Conservation (phyloP, 2,329 filamentous ascomycete genomes). For the Zymoseptoria pseudotritici region DNA sequence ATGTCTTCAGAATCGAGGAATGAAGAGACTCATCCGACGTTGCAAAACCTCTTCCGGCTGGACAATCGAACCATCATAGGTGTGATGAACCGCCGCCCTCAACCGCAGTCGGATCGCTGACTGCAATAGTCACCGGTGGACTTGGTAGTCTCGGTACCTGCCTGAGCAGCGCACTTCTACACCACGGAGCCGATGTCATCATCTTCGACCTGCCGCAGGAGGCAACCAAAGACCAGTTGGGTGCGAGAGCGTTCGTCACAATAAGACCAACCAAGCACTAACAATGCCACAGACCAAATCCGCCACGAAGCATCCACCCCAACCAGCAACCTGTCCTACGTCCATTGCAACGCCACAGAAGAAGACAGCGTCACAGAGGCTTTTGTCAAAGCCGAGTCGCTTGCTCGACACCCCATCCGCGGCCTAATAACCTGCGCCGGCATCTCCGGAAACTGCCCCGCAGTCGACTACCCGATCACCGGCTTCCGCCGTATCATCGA, state of each 20-base stretch:
- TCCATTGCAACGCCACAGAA: not conserved
- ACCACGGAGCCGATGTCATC: not conserved
- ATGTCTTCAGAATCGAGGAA: not conserved
- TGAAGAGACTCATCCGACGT: not conserved
- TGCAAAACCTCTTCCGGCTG: not conserved
- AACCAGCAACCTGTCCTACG: not conserved
- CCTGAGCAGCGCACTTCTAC: not conserved
- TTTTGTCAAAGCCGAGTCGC: not conserved
- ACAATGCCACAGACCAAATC: not conserved
- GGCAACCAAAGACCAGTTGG: too few relatives aligned
- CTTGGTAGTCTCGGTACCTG: not conserved
- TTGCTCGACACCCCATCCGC: constrained; percentile 45
- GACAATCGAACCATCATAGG: not conserved
- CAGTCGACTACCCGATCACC: constrained; percentile 65
- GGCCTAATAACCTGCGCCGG: constrained; percentile 69
- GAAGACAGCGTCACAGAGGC: not conserved
- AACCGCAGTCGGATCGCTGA: not conserved
- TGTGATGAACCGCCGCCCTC: not conserved
- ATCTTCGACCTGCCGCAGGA: not conserved
- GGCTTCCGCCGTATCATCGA: constrained; percentile 58
- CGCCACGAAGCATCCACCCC: not conserved
- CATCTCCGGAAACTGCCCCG: constrained; percentile 75
- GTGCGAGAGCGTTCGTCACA: too few relatives aligned
- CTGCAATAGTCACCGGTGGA: not conserved
- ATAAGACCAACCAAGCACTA: not conserved